Percentiles rank a stretch among this genome's conserved stretches.
Conservation (phyloP, 2,329 filamentous ascomycete species). For the Beauveria medogensis region DNA sequence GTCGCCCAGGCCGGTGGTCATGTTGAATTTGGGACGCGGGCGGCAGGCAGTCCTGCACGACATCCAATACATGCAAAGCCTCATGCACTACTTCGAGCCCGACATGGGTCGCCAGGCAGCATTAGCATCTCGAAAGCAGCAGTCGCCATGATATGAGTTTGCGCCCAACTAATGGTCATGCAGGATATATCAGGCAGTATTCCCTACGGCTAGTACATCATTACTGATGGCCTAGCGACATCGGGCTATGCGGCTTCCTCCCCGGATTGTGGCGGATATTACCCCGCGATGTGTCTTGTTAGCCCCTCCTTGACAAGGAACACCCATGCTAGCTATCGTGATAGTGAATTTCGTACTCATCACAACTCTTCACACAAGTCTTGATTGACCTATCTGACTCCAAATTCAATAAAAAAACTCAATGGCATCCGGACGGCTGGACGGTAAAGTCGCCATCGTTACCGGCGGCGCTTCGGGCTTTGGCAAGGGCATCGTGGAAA, state of each 20-base stretch:
- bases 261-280: not conserved
- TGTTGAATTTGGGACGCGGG: slow-evolving; percentile 22
- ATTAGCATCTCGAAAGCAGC: slow-evolving; percentile 28
- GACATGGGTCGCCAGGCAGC: slow-evolving; percentile 36
- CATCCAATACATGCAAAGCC: slow-evolving; percentile 37
- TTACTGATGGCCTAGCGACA: not conserved
- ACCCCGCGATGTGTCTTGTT: slow-evolving; percentile 13
- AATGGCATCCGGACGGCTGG: slow-evolving; percentile 22
- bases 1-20: slow-evolving; percentile 31
- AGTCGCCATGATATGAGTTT: not conserved
- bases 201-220: not conserved
- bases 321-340: not conserved
- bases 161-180: not conserved
- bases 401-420: no score
- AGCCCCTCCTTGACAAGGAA: not conserved
- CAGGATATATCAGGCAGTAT: not conserved
- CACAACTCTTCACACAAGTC: no score
- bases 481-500: slow-evolving; percentile 51
- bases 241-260: not conserved
- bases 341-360: no score
- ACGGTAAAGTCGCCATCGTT: slow-evolving; percentile 35
- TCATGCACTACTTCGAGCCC: slow-evolving; percentile 39
- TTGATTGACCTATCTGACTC: no score
- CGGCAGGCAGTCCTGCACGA: slow-evolving; percentile 25
- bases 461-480: slow-evolving; percentile 55